A percentile compares a stretch with the other conserved stretches of the same genome.
These are phyloP conservation scores for Grigorovia humatica DNA, from an alignment of 805 yeast species.

Conservation along the genomic window DNA sequence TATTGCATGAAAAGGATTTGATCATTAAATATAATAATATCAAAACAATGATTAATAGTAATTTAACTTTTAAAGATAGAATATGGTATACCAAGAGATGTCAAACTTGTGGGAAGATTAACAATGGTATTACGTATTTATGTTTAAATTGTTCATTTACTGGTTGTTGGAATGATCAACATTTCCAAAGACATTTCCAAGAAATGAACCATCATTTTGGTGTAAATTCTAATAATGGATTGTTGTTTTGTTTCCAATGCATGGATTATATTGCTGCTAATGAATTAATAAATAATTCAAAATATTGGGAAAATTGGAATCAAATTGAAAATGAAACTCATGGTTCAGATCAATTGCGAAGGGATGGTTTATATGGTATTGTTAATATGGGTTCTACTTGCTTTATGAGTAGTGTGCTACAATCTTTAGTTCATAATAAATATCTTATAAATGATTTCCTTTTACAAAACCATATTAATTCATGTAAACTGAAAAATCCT, in stretches of 20 bases:
- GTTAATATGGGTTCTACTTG: conserved; percentile 96
- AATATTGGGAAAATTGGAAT: conserved; percentile 22
- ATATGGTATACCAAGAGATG: conserved; percentile 20
- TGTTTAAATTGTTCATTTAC: conserved; percentile 72
- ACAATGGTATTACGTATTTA: conserved; percentile 36
- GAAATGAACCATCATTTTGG: conserved; percentile 46
- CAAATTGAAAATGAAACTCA: conserved; percentile 12
- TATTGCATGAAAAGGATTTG: conserved; percentile 25
- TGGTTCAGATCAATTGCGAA: conserved; percentile 35
- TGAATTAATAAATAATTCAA: conserved; percentile 25
- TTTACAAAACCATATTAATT: conserved; percentile 29
- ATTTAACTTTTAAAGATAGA: conserved; percentile 13
- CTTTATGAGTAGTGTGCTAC: conserved; percentile 89
- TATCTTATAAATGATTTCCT: conserved; percentile 68
- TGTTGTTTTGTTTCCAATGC: conserved; percentile 73
- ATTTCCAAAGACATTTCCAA: conserved; percentile 39
- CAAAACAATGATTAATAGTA: conserved; percentile 11
- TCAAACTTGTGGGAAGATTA: conserved; percentile 22
- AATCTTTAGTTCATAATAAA: conserved; percentile 85
- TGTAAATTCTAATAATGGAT: conserved; percentile 57
- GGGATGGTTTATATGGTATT: conserved; percentile 78
- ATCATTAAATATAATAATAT: conserved; percentile 22
- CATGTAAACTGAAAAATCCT: conserved; percentile 22
- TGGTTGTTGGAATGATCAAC: conserved; percentile 50
- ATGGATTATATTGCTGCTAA: conserved; percentile 58